phyloP scores from a whole-genome alignment of 805 yeast species.

The Starmerella cellae region DNA sequence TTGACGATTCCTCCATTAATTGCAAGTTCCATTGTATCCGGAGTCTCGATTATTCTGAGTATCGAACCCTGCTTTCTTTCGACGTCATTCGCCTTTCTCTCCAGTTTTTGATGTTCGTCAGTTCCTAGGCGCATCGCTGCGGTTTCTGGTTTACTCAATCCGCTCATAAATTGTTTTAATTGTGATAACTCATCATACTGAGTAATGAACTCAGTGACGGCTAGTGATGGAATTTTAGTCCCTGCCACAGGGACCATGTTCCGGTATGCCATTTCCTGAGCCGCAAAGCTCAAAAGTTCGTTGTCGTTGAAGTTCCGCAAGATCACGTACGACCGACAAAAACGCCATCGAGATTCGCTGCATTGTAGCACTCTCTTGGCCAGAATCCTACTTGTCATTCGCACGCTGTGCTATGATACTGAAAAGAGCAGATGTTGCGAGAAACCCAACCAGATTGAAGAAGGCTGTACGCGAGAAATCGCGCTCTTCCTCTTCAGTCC shows the following conservation, averaged over 20 bases:
- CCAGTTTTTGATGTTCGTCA: neutral
- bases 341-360: too few species aligned
- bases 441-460: slow-evolving; percentile 54
- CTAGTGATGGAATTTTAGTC: neutral
- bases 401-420: slow-evolving; percentile 60
- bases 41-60: too few species aligned
- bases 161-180: slow-evolving; percentile 1
- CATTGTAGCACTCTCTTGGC: too few species aligned
- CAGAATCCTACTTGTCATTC: slow-evolving; percentile 16
- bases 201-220: slow-evolving; percentile 14
- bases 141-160: neutral
- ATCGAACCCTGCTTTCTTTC: too few species aligned
- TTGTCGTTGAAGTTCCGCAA: neutral
- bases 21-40: too few species aligned
- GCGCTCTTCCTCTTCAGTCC: slow-evolving; percentile 78
- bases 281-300: neutral
- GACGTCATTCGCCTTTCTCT: neutral
- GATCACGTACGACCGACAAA: neutral
- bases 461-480: slow-evolving; percentile 58
- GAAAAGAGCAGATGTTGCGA: slow-evolving; percentile 69
- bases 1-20: too few species aligned
- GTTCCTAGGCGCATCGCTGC: neutral
- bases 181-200: slow-evolving; percentile 15
- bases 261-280: neutral
- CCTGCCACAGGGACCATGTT: neutral